Percentiles rank a stretch among this genome's conserved stretches.
Conservation (phyloP, 2,329 filamentous ascomycete species). For the Diplodia corticola region DNA sequence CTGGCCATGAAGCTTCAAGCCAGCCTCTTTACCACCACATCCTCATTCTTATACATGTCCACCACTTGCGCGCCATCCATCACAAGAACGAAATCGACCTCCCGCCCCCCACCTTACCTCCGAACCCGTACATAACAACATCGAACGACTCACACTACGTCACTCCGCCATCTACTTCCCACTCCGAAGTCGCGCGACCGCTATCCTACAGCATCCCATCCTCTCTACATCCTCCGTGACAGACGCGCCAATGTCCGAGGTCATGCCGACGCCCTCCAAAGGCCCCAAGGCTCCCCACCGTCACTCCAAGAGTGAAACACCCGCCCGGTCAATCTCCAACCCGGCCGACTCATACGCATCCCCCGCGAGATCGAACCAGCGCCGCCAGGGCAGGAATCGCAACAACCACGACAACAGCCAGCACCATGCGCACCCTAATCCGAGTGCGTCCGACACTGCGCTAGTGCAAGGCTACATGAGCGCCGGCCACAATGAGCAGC, state of each 20-base stretch:
- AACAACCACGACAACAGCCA: conserved; percentile 32
- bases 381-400: conserved; percentile 37
- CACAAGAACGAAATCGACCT: conserved; percentile 13
- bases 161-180: conserved; percentile 2
- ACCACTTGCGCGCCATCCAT: conserved; percentile 12
- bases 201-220: background rate
- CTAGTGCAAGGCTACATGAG: conserved; percentile 26
- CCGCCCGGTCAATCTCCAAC: conserved; percentile 29
- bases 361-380: conserved; percentile 32
- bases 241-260: conserved; percentile 18
- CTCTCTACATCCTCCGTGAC: background rate
- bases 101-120: conserved; percentile 14
- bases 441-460: conserved; percentile 16
- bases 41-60: conserved; percentile 22
- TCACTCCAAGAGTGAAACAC: conserved; percentile 31
- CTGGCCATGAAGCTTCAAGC: conserved; percentile 13
- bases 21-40: conserved; percentile 9
- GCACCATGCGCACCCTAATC: conserved; percentile 6
- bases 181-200: background rate
- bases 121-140: conserved; percentile 22
- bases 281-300: conserved; percentile 34
- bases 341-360: conserved; percentile 27
- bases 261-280: conserved; percentile 33
- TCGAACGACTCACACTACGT: conserved; percentile 7
- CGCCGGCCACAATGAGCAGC: conserved; percentile 24